Base-by-base conservation (phyloP, 805 yeast species). In the Cephaloascus fragrans region DNA sequence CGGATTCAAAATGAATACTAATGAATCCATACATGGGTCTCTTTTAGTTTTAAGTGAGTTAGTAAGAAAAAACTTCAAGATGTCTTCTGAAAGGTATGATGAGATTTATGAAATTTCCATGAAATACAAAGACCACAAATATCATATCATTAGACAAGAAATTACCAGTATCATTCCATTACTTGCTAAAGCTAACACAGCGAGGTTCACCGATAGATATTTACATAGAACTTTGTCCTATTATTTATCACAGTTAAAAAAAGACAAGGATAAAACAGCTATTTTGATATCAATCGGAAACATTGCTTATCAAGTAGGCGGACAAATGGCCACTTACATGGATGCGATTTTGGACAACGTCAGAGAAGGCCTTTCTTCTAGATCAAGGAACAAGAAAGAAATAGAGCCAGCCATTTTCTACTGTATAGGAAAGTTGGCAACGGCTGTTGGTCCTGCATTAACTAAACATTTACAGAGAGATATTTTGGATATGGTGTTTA, bases 381-480 rank as follows among this genome's bases (percentile, higher is more conserved):
- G 75, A 49, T 68, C 75, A 26, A 75, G 77, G 45, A 57, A 69
- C 2, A 70, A 89, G 42, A 81, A 77, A 51, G 88, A 83, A 37
- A 77, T 83, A 34, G 95, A 86, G 47, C 82, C 85, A 0, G 88
- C 95, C 1, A 75, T 90, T 17, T 90, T 89, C 51, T 85, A 83
- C 48, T 93, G 97, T 55, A 71, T 90, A 34, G 86, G 94, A 0
- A 83, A 86, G 59, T 62, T 93, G 29, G 89, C 96, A 0, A 71
- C 73, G 19, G 90, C 97, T 0, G 86, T 90, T 14, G 97, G 97
- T 0, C 94, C 96, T 10, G 95, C 96, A 0, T 65, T 90, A 40
- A 85, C 96, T 0, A 93, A 90, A 52, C 88, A 86, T 54, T 62
- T 93, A 40, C 89, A 87, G 46, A 73, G 81, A 44, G 95, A 86